Conservation (phyloP, 2,329 filamentous ascomycete species). For the Plenodomus tracheiphilus region DNA sequence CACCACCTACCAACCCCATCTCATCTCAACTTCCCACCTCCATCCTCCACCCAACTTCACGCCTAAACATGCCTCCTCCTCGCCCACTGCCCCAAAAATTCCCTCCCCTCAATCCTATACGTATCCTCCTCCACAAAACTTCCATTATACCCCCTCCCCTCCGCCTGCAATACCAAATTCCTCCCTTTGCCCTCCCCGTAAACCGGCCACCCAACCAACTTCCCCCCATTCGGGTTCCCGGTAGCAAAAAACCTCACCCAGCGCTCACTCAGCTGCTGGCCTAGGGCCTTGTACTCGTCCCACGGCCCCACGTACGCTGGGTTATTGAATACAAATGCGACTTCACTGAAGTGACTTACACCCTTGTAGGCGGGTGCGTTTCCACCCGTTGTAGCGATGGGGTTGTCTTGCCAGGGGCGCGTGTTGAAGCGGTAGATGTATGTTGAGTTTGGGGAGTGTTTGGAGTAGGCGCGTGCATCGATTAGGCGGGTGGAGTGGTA, state of each 20-base stretch:
- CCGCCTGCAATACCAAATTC: constrained; percentile 53
- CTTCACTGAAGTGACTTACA: constrained; percentile 59
- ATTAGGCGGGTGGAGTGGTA: constrained; percentile 60
- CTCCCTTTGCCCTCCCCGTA: constrained; percentile 43
- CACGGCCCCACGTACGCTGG: constrained; percentile 43
- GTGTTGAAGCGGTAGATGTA: constrained; percentile 67
- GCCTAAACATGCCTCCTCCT: constrained; percentile 42
- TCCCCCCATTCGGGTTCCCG: constrained; percentile 44
- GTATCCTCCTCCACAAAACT: constrained; percentile 49
- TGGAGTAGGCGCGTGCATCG: constrained; percentile 50
- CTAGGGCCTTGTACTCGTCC: constrained; percentile 46
- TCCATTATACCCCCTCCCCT: constrained; percentile 47
- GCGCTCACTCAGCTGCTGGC: constrained; percentile 49
- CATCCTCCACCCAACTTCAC: background rate
- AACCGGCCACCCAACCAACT: constrained; percentile 45
- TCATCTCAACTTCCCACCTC: background rate
- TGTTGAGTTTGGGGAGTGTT: constrained; percentile 53
- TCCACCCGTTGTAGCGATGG: constrained; percentile 47
- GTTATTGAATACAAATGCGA: constrained; percentile 53
- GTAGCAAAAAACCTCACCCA: constrained; percentile 52
- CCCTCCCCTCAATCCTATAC: constrained; percentile 49
- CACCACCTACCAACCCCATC: no score
- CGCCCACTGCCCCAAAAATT: constrained; percentile 42
- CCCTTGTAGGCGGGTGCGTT: constrained; percentile 49
- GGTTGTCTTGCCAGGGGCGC: constrained; percentile 32